These are phyloP conservation scores for Daldinia grandis DNA, from an alignment of 495 filamentous ascomycete species.

Conservation along the genomic window DNA sequence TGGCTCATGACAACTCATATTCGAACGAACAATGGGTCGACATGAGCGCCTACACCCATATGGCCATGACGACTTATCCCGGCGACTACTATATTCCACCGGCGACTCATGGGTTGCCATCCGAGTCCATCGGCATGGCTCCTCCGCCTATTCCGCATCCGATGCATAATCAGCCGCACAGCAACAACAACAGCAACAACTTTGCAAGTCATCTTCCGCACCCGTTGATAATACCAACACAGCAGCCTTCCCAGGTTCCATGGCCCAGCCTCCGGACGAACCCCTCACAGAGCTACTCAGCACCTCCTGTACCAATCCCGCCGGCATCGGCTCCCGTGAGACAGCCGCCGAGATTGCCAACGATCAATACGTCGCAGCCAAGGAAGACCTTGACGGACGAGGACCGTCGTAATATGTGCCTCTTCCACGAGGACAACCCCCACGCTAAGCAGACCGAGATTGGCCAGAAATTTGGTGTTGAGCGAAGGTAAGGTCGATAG, in stretches of 20 bases:
- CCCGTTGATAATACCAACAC: constrained; percentile 64
- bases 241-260: constrained; percentile 66
- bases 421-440: constrained; percentile 94
- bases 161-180: constrained; percentile 47
- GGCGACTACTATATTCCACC: constrained; percentile 54
- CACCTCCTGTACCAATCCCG: constrained; percentile 64
- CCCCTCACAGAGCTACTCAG: constrained; percentile 58
- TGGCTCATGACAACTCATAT: constrained; percentile 55
- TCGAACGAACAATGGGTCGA: constrained; percentile 56
- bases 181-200: constrained; percentile 53
- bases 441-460: constrained; percentile 98
- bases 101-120: constrained; percentile 55
- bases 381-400: constrained; percentile 92
- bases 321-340: constrained; percentile 60
- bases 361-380: constrained; percentile 67
- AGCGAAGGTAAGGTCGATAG: constrained; percentile 80
- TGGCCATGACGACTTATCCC: constrained; percentile 58
- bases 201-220: constrained; percentile 47
- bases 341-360: constrained; percentile 56
- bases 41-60: constrained; percentile 57
- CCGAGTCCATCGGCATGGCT: constrained; percentile 56
- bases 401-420: constrained; percentile 91
- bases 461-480: constrained; percentile 94
- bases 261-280: constrained; percentile 78
- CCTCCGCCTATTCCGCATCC: constrained; percentile 52